Percentiles rank a stretch among this genome's conserved stretches.
These are phyloP conservation scores for Mortierella alpina DNA, from an alignment of 192 early-diverging fungal genomes.

Conservation along the genomic window DNA sequence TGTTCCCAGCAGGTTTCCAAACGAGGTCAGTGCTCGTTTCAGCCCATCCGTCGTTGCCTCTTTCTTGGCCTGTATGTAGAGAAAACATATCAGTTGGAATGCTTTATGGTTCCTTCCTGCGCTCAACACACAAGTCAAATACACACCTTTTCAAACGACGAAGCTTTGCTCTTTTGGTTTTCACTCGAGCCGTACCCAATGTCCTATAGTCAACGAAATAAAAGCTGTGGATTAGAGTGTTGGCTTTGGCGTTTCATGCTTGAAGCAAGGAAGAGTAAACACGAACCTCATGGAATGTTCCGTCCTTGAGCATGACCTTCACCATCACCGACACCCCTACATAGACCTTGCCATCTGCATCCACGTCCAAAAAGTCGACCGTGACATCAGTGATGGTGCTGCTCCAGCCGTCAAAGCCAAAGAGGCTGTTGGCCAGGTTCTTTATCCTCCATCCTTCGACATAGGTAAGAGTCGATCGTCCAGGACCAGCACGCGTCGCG, in stretches of 20 bases:
- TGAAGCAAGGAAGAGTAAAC: not conserved
- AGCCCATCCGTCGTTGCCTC: conserved; percentile 90
- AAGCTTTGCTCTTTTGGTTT: conserved; percentile 77
- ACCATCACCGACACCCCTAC: conserved; percentile 82
- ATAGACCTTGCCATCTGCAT: conserved; percentile 58
- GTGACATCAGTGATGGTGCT: conserved; percentile 74
- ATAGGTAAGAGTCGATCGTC: conserved; percentile 76
- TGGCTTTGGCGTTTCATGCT: too few species aligned
- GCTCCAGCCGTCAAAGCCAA: conserved; percentile 97
- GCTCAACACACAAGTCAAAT: not conserved
- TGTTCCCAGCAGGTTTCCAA: conserved; percentile 89
- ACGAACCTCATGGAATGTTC: conserved; percentile 82
- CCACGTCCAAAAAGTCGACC: conserved; percentile 79
- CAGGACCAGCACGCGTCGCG: conserved; percentile 73
- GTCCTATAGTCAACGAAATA: conserved; percentile 63
- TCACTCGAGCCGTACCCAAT: conserved; percentile 89
- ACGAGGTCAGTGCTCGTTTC: conserved; percentile 87
- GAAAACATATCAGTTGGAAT: not conserved
- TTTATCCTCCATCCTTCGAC: conserved; percentile 87
- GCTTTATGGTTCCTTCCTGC: not conserved
- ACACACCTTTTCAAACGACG: conserved; percentile 85
- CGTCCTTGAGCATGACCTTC: conserved; percentile 88
- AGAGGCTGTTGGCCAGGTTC: conserved; percentile 90
- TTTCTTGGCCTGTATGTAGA: conserved; percentile 75
- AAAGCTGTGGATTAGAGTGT: not conserved